A percentile compares a stretch with the other conserved stretches of the same genome.
These are phyloP conservation scores for Fragosphaeria purpurea DNA, from an alignment of 2,329 filamentous ascomycete genomes.

Conservation along the genomic window DNA sequence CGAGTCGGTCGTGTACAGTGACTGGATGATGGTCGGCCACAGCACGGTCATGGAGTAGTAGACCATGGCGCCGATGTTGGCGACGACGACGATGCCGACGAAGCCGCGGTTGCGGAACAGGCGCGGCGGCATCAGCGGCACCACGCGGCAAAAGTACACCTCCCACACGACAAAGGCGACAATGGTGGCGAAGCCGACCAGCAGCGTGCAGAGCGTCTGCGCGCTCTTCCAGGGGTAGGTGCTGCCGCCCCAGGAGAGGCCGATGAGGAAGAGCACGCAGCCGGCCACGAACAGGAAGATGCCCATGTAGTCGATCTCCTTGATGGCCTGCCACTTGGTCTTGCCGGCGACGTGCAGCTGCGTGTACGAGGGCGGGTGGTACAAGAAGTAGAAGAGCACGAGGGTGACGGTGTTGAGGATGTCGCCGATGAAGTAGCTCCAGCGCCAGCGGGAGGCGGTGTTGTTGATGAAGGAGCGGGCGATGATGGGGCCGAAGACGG, in stretches of 20 bases:
- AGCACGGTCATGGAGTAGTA: slow-evolving; percentile 35
- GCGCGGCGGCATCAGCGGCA: slow-evolving; percentile 31
- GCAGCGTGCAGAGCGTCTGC: slow-evolving; percentile 25
- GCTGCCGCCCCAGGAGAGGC: slow-evolving; percentile 32
- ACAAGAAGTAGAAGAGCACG: slow-evolving; percentile 32
- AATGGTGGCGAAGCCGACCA: slow-evolving; percentile 27
- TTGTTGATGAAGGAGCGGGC: slow-evolving; percentile 32
- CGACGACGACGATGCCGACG: slow-evolving; percentile 28
- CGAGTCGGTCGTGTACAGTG: slow-evolving; percentile 28
- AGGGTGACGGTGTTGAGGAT: slow-evolving; percentile 31
- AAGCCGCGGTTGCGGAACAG: slow-evolving; percentile 32
- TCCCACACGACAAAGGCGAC: slow-evolving; percentile 29
- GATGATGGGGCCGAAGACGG: slow-evolving; percentile 36
- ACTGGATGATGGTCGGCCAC: slow-evolving; percentile 32
- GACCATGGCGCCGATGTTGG: slow-evolving; percentile 31
- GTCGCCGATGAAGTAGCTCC: slow-evolving; percentile 39
- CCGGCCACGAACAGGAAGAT: slow-evolving; percentile 32
- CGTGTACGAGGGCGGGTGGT: slow-evolving; percentile 35
- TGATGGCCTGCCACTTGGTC: slow-evolving; percentile 26
- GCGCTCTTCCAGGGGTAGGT: slow-evolving; percentile 32
- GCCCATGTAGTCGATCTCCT: slow-evolving; percentile 35
- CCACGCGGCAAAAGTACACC: slow-evolving; percentile 23
- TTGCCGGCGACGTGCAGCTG: slow-evolving; percentile 30
- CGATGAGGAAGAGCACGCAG: slow-evolving; percentile 31
- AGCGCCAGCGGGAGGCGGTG: slow-evolving; percentile 35